phyloP scores from a whole-genome alignment of 2,329 filamentous ascomycete genomes.

The Colletotrichum graminicola region DNA sequence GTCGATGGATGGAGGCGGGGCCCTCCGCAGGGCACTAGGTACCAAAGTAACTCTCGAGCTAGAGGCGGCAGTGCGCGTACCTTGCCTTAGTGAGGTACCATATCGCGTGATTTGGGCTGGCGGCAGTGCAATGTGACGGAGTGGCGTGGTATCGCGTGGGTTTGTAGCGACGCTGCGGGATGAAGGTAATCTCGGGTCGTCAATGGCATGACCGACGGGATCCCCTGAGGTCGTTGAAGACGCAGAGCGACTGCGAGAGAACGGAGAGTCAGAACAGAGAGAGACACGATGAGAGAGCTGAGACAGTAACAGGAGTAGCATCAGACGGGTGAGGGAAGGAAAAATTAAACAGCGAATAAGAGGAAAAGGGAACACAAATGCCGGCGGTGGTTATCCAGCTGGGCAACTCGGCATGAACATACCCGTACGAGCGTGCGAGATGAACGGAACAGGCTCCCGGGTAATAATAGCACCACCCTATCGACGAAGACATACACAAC shows the following conservation, averaged over 20 bases:
- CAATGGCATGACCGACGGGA: neutral
- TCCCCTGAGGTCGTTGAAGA: neutral
- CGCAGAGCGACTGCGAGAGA: neutral
- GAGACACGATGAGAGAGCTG: neutral
- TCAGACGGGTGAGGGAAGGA: neutral
- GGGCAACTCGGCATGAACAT: neutral
- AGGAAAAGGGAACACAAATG: neutral
- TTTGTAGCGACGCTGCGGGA: neutral
- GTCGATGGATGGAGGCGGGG: neutral
- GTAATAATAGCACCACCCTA: neutral
- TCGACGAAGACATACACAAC: neutral
- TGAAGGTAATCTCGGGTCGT: neutral
- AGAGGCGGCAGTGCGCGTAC: conserved; percentile 35
- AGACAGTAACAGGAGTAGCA: neutral
- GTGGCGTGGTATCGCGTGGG: conserved; percentile 11
- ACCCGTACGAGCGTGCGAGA: neutral
- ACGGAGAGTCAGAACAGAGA: neutral
- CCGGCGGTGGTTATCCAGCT: neutral
- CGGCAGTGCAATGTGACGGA: neutral
- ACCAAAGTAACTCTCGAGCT: conserved; percentile 22
- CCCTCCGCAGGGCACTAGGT: neutral
- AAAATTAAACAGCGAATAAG: neutral
- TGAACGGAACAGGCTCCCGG: neutral
- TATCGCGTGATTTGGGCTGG: neutral
- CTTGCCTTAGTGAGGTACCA: conserved; percentile 39